Conservation (phyloP, 192 early-diverging fungal genomes). For the Backusella westeae region DNA sequence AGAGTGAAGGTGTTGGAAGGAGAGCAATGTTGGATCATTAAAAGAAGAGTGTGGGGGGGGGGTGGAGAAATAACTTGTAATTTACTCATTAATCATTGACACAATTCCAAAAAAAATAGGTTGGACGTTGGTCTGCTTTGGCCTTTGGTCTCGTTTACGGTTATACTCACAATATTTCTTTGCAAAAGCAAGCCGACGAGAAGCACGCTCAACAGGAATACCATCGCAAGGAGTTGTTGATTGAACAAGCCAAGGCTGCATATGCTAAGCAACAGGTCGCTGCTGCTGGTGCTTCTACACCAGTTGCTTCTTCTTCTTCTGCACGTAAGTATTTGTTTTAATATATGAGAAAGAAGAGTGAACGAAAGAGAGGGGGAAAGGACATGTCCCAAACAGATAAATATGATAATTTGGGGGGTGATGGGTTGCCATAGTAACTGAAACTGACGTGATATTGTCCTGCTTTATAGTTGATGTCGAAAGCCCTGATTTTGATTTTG, state of each 20-base stretch:
- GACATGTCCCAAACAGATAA: neutral
- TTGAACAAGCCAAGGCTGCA: slow-evolving; percentile 73
- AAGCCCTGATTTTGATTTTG: slow-evolving; percentile 58
- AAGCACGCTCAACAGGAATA: slow-evolving; percentile 44
- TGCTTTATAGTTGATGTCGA: slow-evolving; percentile 41
- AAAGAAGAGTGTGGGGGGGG: neutral
- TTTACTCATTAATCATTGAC: neutral
- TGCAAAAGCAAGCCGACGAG: slow-evolving; percentile 45
- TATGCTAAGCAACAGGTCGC: slow-evolving; percentile 68
- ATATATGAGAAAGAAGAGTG: neutral
- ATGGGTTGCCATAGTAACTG: neutral
- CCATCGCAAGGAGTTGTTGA: slow-evolving; percentile 57
- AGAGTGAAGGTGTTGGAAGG: neutral
- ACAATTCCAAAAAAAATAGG: slow-evolving; percentile 28
- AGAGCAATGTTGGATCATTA: neutral
- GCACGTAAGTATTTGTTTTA: neutral
- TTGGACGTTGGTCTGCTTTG: slow-evolving; percentile 60
- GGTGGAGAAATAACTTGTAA: neutral
- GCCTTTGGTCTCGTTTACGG: slow-evolving; percentile 54
- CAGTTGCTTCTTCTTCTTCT: neutral
- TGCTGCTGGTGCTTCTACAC: neutral
- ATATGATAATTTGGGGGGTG: neutral
- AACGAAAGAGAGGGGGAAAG: neutral
- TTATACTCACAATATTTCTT: slow-evolving; percentile 50
- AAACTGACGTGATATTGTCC: slow-evolving; percentile 11